Evolutionary conservation across 2,329 filamentous ascomycete species (phyloP), one percentile per base, ranked within the genome.

Genomic region (Zymoseptoria ardabiliae): DNA sequence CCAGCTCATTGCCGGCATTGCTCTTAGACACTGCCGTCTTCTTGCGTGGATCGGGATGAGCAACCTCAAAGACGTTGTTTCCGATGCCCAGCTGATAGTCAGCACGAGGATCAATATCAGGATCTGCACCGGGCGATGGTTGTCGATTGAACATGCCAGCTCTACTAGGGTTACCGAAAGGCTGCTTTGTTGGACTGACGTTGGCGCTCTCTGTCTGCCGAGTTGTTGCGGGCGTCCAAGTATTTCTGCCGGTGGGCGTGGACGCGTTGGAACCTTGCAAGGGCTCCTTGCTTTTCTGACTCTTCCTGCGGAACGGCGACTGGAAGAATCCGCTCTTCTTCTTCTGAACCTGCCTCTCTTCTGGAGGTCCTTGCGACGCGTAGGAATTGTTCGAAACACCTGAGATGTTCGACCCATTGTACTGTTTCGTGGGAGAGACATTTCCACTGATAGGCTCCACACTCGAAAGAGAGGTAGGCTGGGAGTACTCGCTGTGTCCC

Each of bases 41-140:
- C 50, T 82, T 73, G 49, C 73, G 73, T 25, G 69, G 66, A 61
- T 93, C 89, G 0, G 90, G 87, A 8, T 88, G 88, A 11, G 89
- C 88, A 9, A 99, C 93, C 58, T 96, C 87, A 69, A 99, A 96
- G 10, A 99, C 91, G 68, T 99, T 99, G 68, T 95, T 91, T 7
- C 94, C 94, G 57, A 99, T 85, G 69, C 97, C 97, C 25, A 99
- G 81, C 62, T 96, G 93, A 68, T 97, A 86, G 72, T 89, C 96
- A 48, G 93, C 91, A 63, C 94, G 87, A 58, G 93, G 92, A 70
- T 97, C 94, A 45, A 94, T 92, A 68, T 91, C 95, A 56, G 78
- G 79, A 65, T 78, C 81, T n/a, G 79, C 74, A 60, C 73, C 69
- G 63, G 65, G 76, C 71, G 69, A 69, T 19, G 71, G 65, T 57